Evolutionary conservation across 192 early-diverging fungal genomes (phyloP), one percentile per base, ranked within the genome.

Genomic region (Entomortierella beljakovae): DNA sequence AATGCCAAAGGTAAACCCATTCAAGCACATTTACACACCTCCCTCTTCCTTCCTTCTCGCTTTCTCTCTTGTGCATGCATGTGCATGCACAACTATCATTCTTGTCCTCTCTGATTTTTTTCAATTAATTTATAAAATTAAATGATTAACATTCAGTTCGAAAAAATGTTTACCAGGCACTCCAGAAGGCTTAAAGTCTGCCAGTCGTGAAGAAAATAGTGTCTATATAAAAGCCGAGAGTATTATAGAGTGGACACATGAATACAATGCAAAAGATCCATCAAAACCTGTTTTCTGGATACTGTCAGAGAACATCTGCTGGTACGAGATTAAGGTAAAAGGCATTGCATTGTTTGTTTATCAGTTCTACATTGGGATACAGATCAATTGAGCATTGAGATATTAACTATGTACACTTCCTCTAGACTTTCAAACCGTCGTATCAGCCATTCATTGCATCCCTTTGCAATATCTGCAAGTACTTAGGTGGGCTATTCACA

Each of bases 301-400:
- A 0, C 28, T 61, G 29, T 74, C 71, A 0, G 32, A 66, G 1
- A 48, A 65, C 9, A 57, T 74, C 4, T 65, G 71, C 28, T 74
- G 71, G 71, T 74, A 74, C 40, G 34, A 66, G 42, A 60, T 74
- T 22, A 37, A 74, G 71, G 71, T 66, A 46, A n/a, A n/a, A n/a
- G n/a, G n/a, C n/a, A n/a, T n/a, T n/a, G n/a, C n/a, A n/a, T n/a
- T n/a, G n/a, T n/a, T 49, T 6, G 40, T 31, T 2, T 49, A 38
- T 15, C 61, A 22, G 16, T 34, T n/a, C 20, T 48, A 32, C n/a
- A n/a, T n/a, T n/a, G n/a, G n/a, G n/a, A n/a, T n/a, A n/a, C n/a
- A n/a, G n/a, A n/a, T 25, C 18, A 53, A 53, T 53, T 7, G 51
- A 53, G 28, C 51, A 29, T 53, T 26, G 23, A 9, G 23, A 1